Conservation (phyloP, 441 rosid species). For the Gossypium davidsonii region DNA sequence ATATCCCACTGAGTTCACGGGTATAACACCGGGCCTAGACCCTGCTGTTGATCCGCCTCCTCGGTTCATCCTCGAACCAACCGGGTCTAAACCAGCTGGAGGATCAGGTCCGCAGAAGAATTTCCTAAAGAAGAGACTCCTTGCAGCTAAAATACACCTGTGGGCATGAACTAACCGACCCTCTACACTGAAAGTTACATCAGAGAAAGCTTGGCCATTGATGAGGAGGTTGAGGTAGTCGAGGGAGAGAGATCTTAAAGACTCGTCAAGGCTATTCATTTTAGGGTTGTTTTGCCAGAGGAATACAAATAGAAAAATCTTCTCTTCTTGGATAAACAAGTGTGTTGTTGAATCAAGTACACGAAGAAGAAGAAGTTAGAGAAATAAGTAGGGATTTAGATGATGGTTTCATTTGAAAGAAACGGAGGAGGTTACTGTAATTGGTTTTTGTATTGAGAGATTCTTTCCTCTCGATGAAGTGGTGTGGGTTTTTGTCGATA, state of each 20-base stretch:
- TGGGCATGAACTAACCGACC: constrained; percentile 96
- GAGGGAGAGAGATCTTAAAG: constrained; percentile 77
- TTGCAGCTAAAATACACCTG: constrained; percentile 91
- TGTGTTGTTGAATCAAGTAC: too few relatives aligned
- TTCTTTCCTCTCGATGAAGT: constrained; percentile 23
- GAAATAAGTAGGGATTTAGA: neutral
- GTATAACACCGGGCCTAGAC: constrained; percentile 60
- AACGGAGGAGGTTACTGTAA: constrained; percentile 10
- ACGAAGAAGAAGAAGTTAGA: neutral
- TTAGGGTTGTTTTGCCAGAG: constrained; percentile 8
- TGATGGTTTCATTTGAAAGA: constrained; percentile 7
- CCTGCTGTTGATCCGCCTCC: constrained; percentile 29
- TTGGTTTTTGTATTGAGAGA: constrained; percentile 27
- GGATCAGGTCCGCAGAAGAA: constrained; percentile 83
- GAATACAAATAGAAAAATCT: neutral
- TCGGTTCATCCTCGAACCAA: constrained; percentile 32
- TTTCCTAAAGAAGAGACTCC: constrained; percentile 86
- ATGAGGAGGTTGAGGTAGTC: constrained; percentile 88
- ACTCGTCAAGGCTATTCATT: constrained; percentile 58
- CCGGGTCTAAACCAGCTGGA: constrained; percentile 54
- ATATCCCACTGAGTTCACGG: constrained; percentile 92
- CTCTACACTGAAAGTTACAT: constrained; percentile 96
- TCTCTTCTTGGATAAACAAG: neutral
- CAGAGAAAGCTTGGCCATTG: constrained; percentile 98
- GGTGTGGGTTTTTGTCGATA: neutral